phyloP scores from a whole-genome alignment of 1,139 yeast genomes.

The Scheffersomyces quercinus region DNA sequence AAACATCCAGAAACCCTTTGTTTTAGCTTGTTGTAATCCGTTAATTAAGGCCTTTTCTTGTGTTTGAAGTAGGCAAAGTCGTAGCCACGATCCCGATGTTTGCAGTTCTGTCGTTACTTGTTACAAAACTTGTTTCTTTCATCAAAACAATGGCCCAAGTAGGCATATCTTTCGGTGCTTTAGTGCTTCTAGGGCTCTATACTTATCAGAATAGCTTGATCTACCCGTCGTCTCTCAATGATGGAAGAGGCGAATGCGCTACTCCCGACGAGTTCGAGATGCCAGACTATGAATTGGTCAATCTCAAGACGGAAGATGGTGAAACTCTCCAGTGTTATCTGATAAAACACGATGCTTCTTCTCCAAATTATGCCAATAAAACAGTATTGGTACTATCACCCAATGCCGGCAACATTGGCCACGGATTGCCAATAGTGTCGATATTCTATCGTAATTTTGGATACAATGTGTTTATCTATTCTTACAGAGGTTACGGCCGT shows the following conservation, averaged over 20 bases:
- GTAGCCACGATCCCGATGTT: neutral
- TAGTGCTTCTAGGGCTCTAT: conserved; percentile 59
- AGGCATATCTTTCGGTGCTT: conserved; percentile 36
- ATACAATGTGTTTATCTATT: conserved; percentile 80
- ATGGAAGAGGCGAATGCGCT: conserved; percentile 73
- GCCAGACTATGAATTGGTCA: conserved; percentile 61
- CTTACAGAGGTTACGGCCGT: conserved; percentile 90
- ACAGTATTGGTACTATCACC: conserved; percentile 84
- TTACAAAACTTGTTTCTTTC: conserved; percentile 8
- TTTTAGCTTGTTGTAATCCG: no score
- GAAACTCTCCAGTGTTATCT: conserved; percentile 44
- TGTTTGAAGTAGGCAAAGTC: no score
- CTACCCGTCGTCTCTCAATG: conserved; percentile 81
- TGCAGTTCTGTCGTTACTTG: conserved; percentile 1
- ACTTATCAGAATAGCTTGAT: conserved; percentile 67
- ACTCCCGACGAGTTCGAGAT: conserved; percentile 75
- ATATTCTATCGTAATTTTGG: conserved; percentile 64
- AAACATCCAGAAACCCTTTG: no score
- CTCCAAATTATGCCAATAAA: conserved; percentile 50
- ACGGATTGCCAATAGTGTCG: conserved; percentile 79
- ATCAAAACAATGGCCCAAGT: conserved; percentile 18
- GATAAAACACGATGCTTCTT: conserved; percentile 47
- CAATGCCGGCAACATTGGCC: conserved; percentile 97
- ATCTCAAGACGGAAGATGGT: conserved; percentile 69
- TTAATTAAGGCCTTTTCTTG: no score